phyloP scores from a whole-genome alignment of 495 filamentous ascomycete genomes.

The Penicillium nucicola region DNA sequence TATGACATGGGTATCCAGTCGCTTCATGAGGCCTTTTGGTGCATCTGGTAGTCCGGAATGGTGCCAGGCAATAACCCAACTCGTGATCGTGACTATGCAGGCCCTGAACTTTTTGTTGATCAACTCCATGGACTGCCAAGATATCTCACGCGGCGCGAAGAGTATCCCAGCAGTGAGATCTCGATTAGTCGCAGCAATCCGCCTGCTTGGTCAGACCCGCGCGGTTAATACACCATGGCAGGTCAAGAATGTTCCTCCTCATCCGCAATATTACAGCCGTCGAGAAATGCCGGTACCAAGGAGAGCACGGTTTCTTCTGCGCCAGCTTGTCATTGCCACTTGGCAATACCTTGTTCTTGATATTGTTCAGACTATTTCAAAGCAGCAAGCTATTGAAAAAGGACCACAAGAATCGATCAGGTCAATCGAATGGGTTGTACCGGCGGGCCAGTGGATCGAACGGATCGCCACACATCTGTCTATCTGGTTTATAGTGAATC shows the following conservation, averaged over 20 bases:
- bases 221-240: constrained; percentile 3
- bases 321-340: not conserved
- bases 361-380: not conserved
- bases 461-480: not conserved
- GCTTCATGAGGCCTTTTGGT: constrained; percentile 2
- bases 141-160: not conserved
- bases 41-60: constrained; percentile 2
- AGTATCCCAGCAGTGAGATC: not conserved
- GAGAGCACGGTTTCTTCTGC: not conserved
- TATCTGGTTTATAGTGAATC: constrained; percentile 3
- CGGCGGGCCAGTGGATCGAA: constrained; percentile 2
- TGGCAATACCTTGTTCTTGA: constrained; percentile 9
- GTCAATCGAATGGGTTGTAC: not conserved
- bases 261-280: not conserved
- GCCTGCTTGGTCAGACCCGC: not conserved
- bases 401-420: not conserved
- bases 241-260: constrained; percentile 5
- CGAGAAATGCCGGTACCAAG: not conserved
- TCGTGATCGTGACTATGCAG: constrained; percentile 2
- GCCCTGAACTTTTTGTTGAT: constrained; percentile 4
- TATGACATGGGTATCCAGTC: constrained; percentile 2
- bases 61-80: constrained; percentile 5
- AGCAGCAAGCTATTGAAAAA: not conserved
- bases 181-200: not conserved
- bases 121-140: not conserved